These are phyloP conservation scores for Claviceps sp. DNA, from an alignment of 2,329 filamentous ascomycete species.

Conservation along the genomic window DNA sequence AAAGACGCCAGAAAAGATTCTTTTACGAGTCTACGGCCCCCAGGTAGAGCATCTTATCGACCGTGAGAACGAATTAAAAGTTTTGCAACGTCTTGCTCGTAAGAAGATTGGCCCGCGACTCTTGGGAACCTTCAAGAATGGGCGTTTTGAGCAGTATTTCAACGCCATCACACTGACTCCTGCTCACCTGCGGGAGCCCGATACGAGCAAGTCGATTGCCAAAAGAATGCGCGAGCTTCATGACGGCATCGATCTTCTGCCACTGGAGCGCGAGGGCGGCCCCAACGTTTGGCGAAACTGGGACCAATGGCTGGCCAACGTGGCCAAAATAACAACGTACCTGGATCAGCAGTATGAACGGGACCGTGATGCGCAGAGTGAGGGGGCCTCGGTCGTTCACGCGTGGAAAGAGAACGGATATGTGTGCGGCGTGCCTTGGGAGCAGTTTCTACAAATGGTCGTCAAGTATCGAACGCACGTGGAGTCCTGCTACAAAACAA, in stretches of 20 bases:
- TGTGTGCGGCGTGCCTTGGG: slow-evolving; percentile 77
- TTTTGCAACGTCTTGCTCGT: slow-evolving; percentile 70
- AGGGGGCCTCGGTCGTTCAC: slow-evolving; percentile 20
- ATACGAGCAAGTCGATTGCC: slow-evolving; percentile 83
- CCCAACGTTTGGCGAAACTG: slow-evolving; percentile 84
- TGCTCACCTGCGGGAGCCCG: slow-evolving; percentile 61
- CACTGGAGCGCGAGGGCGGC: slow-evolving; percentile 62
- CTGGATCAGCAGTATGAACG: slow-evolving; percentile 46
- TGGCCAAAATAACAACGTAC: slow-evolving; percentile 42
- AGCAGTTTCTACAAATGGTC: slow-evolving; percentile 58
- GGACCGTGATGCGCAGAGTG: slow-evolving; percentile 12
- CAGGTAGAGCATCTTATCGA: slow-evolving; percentile 95
- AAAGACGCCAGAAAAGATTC: slow-evolving; percentile 50
- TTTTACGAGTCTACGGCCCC: slow-evolving; percentile 86
- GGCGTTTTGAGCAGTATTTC: slow-evolving; percentile 90
- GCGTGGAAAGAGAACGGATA: slow-evolving; percentile 58
- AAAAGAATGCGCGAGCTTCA: slow-evolving; percentile 97
- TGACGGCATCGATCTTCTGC: slow-evolving; percentile 77
- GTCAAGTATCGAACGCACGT: slow-evolving; percentile 67
- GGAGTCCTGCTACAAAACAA: slow-evolving; percentile 55
- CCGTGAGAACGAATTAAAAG: slow-evolving; percentile 75
- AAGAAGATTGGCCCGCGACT: slow-evolving; percentile 90
- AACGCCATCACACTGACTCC: slow-evolving; percentile 70
- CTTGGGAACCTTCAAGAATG: slow-evolving; percentile 85
- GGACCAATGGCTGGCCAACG: slow-evolving; percentile 75